phyloP scores from a whole-genome alignment of 805 yeast species.

The Saccharomycopsis microspora region DNA sequence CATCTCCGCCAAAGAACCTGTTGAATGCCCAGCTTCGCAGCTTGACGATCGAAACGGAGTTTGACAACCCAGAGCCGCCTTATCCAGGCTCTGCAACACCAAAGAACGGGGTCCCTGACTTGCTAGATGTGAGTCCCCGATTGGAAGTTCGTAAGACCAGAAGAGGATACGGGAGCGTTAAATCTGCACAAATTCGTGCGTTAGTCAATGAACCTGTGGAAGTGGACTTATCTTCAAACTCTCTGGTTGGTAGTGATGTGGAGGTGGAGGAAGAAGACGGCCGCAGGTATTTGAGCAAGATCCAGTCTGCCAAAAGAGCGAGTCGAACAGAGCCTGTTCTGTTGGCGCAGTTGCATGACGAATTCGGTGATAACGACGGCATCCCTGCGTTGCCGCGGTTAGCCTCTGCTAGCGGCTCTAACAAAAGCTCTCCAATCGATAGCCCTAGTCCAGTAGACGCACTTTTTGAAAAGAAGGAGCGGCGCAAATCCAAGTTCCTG shows the following conservation, averaged over 20 bases:
- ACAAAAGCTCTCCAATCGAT: background rate
- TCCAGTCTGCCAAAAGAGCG: conserved; percentile 1
- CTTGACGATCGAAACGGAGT: background rate
- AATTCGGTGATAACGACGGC: conserved; percentile 4
- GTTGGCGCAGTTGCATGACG: background rate
- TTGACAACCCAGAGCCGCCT: background rate
- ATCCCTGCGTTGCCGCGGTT: conserved; percentile 4
- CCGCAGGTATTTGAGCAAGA: conserved; percentile 12
- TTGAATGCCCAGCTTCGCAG: background rate
- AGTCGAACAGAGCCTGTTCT: background rate
- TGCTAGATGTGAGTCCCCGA: no score
- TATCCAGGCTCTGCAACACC: background rate
- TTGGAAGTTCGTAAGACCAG: background rate
- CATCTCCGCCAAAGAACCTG: background rate
- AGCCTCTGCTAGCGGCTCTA: background rate
- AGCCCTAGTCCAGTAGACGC: conserved; percentile 12
- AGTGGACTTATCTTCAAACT: conserved; percentile 10
- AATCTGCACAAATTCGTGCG: conserved; percentile 9
- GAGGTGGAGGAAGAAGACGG: conserved; percentile 16
- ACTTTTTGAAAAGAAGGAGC: conserved; percentile 6
- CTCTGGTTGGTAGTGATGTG: conserved; percentile 7
- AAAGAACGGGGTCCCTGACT: no score
- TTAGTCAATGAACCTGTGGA: conserved; percentile 13
- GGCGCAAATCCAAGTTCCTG: conserved; percentile 5
- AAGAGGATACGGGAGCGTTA: background rate